Evolutionary conservation across 768 basidiomycete species (phyloP), one percentile per base, ranked within the genome.

Genomic region (Russula brevipes): DNA sequence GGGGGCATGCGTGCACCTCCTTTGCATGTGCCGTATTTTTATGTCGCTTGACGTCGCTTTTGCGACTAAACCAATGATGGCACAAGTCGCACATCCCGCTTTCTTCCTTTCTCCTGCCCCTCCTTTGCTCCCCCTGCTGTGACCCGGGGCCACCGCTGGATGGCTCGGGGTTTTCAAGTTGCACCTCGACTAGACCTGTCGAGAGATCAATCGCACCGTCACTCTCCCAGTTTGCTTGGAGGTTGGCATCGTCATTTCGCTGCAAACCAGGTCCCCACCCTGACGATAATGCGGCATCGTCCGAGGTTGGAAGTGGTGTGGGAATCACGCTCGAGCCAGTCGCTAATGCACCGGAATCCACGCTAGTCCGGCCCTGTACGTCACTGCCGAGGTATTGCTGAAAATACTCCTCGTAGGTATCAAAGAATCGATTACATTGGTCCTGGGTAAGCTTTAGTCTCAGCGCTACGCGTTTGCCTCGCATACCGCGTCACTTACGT

Each of bases 41-140:
- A 54, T 64, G 63, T 50, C 63, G 63, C 54, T 12, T 55, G 42
- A 36, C 41, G 49, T 64, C 63, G 41, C 63, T 64, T 11, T 1
- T 50, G 11, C 63, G 63, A 12, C 35, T 51, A 59, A 64, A 64
- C 35, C 4, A 19, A 3, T 30, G 46, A 17, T 46, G 24, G 19
- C 63, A 64, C 49, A 33, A 6, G 12, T 45, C 35, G 41, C 63
- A 64, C 5, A 11, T 17, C 1, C 63, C 63, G 5, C 54, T 19
- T 38, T 64, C 63, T 35, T 64, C 63, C 47, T 38, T 64, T 36
- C 44, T 60, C 17, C 49, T 56, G 6, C 17, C 0, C 36, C 24
- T 59, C 47, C 19, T 60, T 10, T 30, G 53, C 30, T 31, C 38
- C 19, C 5, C 24, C 24, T n/a, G 39, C 47, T 17, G 45, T 14